Evolutionary conservation across 176 grass and related monocot genomes (phyloP).

Genomic region (Avena atlantica): DNA sequence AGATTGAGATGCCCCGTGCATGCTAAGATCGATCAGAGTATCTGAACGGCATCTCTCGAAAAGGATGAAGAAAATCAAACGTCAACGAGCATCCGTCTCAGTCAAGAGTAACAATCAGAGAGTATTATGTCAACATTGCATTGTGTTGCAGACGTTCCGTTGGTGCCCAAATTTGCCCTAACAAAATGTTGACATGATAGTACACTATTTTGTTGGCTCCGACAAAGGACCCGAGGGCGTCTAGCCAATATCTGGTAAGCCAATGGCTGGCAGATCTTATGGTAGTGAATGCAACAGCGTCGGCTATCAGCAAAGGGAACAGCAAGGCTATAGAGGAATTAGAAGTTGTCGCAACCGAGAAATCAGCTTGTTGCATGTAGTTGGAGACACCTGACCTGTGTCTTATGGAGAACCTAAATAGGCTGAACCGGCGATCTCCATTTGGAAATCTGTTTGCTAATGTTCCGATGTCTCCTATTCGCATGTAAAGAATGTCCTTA

Average conservation of each 20-base stretch:
- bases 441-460: neutral
- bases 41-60: constrained; percentile 13
- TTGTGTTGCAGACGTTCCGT: neutral
- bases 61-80: neutral
- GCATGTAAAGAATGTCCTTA: neutral
- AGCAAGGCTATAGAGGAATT: too few relatives aligned
- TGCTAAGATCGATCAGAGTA: neutral
- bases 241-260: neutral
- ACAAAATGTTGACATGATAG: neutral
- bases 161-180: neutral
- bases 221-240: neutral
- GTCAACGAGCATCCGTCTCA: constrained; percentile 23
- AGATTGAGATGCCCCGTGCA: constrained; percentile 28
- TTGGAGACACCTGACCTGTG: neutral
- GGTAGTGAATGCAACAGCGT: too few relatives aligned
- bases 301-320: too few relatives aligned
- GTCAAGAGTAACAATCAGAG: neutral
- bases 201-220: neutral
- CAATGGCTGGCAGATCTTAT: neutral
- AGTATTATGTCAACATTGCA: neutral
- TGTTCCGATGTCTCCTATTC: neutral
- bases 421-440: neutral
- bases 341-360: neutral
- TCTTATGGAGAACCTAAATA: neutral
- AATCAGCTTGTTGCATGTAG: neutral